Base-by-base conservation (phyloP, 2,329 filamentous ascomycete species). In the Xylaria arbuscula region DNA sequence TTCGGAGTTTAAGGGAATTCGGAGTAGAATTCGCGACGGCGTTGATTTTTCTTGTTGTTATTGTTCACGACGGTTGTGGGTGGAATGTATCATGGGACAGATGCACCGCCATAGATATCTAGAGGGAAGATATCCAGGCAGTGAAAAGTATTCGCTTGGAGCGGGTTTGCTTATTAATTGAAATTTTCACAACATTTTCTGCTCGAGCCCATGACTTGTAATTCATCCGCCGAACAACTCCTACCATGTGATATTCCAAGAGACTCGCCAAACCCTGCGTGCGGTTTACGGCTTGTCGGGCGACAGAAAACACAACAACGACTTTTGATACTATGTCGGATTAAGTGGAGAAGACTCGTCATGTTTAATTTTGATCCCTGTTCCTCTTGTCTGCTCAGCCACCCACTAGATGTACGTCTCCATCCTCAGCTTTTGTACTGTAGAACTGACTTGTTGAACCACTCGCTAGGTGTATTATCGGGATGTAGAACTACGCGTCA, bases 371-470 rank as follows among this genome's bases (percentile, higher is more conserved):
- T 67, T 48, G 60, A 57, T 58, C 17, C n/a, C 15, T 22, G 56
- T 54, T 32, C 59, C 38, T 47, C 17, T 51, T 67, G 58, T 40
- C 24, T 59, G 64, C 67, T 60, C 67, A 69, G 67, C 67, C 67
- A 69, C 67, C 17, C 28, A 58, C 42, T 28, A 36, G 1, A 10
- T 24, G 2, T 48, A 10, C 19, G 11, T 55, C 32, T 64, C 24
- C 62, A 62, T 62, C 28, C 36, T 47, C n/a, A 17, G 51, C 36
- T 15, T 28, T 28, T 51, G 34, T 36, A 36, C 34, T 32, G 8
- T 22, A 24, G 19, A 10, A 40, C n/a, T n/a, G n/a, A 40, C 13
- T 11, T 2, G 3, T 11, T 40, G 13, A 40, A 40, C 2, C 38
- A 40, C 2, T 3, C 2, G 5, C 5, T 5, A 28, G 28, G 28